phyloP scores from a whole-genome alignment of 2,329 filamentous ascomycete genomes.

The Knufia fluminis region DNA sequence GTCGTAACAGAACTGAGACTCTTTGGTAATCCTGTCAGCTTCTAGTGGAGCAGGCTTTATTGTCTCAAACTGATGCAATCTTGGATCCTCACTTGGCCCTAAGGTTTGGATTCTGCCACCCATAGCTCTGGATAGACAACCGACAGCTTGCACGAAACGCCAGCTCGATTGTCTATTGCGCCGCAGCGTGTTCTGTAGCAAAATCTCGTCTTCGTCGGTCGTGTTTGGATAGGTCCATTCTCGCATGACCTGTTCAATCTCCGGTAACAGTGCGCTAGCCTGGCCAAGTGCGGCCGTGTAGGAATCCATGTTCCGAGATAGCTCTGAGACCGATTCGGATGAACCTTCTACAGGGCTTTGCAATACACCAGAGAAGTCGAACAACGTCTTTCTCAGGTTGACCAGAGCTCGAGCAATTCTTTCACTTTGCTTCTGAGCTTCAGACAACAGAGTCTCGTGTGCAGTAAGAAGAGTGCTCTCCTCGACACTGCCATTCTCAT shows the following conservation, averaged over 20 bases:
- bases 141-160: slow-evolving; percentile 54
- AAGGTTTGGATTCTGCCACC: slow-evolving; percentile 43
- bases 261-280: slow-evolving; percentile 40
- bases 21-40: slow-evolving; percentile 28
- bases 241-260: slow-evolving; percentile 48
- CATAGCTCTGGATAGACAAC: slow-evolving; percentile 48
- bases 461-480: slow-evolving; percentile 21
- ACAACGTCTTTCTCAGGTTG: slow-evolving; percentile 47
- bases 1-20: slow-evolving; percentile 51
- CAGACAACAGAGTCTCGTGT: slow-evolving; percentile 40
- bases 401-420: slow-evolving; percentile 48
- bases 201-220: slow-evolving; percentile 43
- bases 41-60: slow-evolving; percentile 41
- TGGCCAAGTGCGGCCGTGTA: slow-evolving; percentile 37
- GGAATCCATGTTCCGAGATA: slow-evolving; percentile 28
- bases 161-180: slow-evolving; percentile 47
- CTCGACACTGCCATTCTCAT: neutral
- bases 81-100: slow-evolving; percentile 29
- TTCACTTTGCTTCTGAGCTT: slow-evolving; percentile 45
- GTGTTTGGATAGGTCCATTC: slow-evolving; percentile 53
- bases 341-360: slow-evolving; percentile 22
- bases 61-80: slow-evolving; percentile 38
- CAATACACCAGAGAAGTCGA: slow-evolving; percentile 37
- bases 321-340: slow-evolving; percentile 23
- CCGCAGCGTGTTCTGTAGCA: slow-evolving; percentile 47